Base-by-base conservation (phyloP, 2,329 filamentous ascomycete genomes). In the Camillea tinctor region DNA sequence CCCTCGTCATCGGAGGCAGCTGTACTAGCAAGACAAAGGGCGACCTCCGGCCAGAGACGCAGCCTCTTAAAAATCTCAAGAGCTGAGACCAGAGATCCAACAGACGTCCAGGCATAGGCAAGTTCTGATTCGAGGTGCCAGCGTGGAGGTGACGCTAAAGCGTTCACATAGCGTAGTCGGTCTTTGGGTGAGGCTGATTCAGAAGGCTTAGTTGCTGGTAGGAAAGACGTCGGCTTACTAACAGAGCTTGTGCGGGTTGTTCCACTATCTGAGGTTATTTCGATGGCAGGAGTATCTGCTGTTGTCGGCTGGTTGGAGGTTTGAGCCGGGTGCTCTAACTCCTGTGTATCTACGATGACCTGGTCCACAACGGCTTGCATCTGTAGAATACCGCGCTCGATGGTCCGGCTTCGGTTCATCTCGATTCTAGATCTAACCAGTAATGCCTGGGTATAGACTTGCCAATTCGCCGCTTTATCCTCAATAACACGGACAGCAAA, bases 91-190 rank as follows among this genome's bases (percentile, higher is more conserved):
- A 99, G 79, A 49, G 93, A 96, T 9, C 95, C 95, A 2, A 97
- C 84, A 53, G 87, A 85, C 0, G 93, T 90, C 95, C 95, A 99
- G n/a, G 93, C 87, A 62, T 92, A 88, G 1, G 95, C 95, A 15
- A 99, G 82, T 73, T 99, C 95, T 0, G 93, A 89, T 72, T 99
- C 95, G 1, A 99, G 84, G 69, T 96, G 92, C 95, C 95, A 99
- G 55, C 93, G 81, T 0, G 93, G 91, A 0, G 94, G 93, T 0
- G 93, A 91, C 21, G 86, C 89, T 1, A 99, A 81, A 15, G 91
- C 86, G 76, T 96, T 92, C 52, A 97, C 87, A 71, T 96, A 97
- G 59, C 86, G 84, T 4, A 99, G 80, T 50, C 95, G 86, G 61
- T 95, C 86, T 3, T 85, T 81, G 0, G 91, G 87, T 0, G 90